Conservation (phyloP, 805 yeast species). For the Barnettozyma botsteinii region DNA sequence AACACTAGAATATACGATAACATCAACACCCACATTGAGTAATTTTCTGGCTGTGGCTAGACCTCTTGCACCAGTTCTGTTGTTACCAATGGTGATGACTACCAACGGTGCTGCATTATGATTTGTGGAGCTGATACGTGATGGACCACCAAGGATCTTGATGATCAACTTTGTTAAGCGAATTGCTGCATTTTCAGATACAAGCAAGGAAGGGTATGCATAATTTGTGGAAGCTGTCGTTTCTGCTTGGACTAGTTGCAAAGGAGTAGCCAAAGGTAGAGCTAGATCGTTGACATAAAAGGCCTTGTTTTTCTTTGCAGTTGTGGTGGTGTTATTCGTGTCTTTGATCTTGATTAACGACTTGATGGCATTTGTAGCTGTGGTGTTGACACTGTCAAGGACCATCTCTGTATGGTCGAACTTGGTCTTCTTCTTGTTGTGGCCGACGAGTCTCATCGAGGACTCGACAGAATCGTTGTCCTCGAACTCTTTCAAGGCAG, state of each 20-base stretch:
- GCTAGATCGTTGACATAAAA: slow-evolving; percentile 21
- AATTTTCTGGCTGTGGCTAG: slow-evolving; percentile 76
- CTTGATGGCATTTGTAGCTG: slow-evolving; percentile 1
- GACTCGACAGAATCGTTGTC: slow-evolving; percentile 56
- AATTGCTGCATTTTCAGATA: slow-evolving; percentile 64
- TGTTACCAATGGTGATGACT: slow-evolving; percentile 48
- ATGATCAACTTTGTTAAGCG: slow-evolving; percentile 57
- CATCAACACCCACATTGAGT: slow-evolving; percentile 66
- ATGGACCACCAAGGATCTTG: slow-evolving; percentile 61
- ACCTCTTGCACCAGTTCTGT: slow-evolving; percentile 68
- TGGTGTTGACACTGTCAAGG: slow-evolving; percentile 1
- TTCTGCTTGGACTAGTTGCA: slow-evolving; percentile 75
- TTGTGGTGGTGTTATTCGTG: slow-evolving; percentile 1
- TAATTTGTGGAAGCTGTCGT: slow-evolving; percentile 49
- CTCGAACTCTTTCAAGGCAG: slow-evolving; percentile 73
- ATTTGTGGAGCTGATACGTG: slow-evolving; percentile 57
- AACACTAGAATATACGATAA: slow-evolving; percentile 32
- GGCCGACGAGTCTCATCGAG: slow-evolving; percentile 63
- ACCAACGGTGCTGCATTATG: slow-evolving; percentile 72
- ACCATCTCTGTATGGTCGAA: slow-evolving; percentile 61
- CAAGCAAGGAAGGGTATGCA: slow-evolving; percentile 37
- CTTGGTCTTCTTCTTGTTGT: slow-evolving; percentile 52
- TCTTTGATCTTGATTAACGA: neutral
- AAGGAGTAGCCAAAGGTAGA: slow-evolving; percentile 64
- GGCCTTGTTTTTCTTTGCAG: slow-evolving; percentile 6